Evolutionary conservation across 306 rosid species (phyloP).

Genomic region (Cucurbita moschata): DNA sequence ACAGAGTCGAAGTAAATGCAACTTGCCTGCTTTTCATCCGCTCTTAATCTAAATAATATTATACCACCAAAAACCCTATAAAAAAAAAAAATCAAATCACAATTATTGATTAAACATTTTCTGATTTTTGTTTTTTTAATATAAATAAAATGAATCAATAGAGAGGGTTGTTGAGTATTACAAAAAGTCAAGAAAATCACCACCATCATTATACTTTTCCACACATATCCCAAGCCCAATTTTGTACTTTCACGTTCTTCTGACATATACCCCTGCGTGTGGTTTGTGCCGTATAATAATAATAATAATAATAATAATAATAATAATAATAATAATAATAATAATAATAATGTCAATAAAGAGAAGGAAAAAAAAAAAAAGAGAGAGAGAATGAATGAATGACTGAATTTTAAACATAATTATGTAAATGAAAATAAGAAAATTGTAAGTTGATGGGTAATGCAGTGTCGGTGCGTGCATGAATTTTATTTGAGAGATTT

Average conservation of each 20-base stretch:
- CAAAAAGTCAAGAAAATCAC: constrained; percentile 22
- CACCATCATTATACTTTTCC: constrained; percentile 15
- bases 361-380: too few relatives aligned
- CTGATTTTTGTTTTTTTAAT: background rate
- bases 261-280: background rate
- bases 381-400: too few relatives aligned
- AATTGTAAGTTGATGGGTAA: background rate
- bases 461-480: background rate
- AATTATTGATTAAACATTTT: background rate
- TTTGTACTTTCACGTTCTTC: constrained; percentile 1
- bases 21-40: background rate
- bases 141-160: too few relatives aligned
- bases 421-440: background rate
- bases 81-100: background rate
- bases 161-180: constrained; percentile 36
- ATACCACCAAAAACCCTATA: background rate
- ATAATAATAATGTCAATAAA: too few relatives aligned
- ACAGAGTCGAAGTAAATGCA: background rate
- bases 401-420: background rate
- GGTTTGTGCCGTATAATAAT: background rate
- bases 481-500: background rate
- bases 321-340: background rate
- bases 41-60: background rate
- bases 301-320: background rate
- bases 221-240: background rate